Percentiles rank a stretch among this genome's conserved stretches.
These are phyloP conservation scores for Cyberlindnera americana DNA, from an alignment of 805 yeast genomes.

Conservation along the genomic window DNA sequence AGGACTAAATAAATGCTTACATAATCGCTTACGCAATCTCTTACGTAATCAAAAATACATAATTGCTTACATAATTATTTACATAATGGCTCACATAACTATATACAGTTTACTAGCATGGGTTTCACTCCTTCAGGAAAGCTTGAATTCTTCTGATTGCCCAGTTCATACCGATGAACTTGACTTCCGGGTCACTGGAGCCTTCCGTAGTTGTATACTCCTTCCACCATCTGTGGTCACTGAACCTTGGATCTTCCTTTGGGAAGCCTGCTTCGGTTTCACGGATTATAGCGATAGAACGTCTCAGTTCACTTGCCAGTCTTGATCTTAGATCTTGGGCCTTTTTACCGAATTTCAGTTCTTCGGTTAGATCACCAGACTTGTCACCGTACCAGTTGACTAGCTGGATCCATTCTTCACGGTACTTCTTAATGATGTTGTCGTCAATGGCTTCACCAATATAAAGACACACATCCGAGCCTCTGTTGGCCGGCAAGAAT, in stretches of 20 bases:
- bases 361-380: constrained; percentile 59
- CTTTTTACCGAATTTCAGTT: constrained; percentile 57
- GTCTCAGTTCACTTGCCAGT: constrained; percentile 67
- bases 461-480: constrained; percentile 62
- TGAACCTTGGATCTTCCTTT: constrained; percentile 67
- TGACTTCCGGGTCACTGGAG: constrained; percentile 58
- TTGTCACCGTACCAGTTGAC: constrained; percentile 51
- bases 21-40: too few relatives aligned
- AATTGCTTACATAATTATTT: too few relatives aligned
- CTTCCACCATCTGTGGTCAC: constrained; percentile 72
- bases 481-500: constrained; percentile 58
- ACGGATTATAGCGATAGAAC: constrained; percentile 50
- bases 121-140: constrained; percentile 16
- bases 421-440: constrained; percentile 49
- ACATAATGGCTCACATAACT: too few relatives aligned
- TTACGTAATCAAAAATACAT: too few relatives aligned
- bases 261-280: constrained; percentile 39
- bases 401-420: constrained; percentile 66
- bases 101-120: too few relatives aligned
- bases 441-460: constrained; percentile 74
- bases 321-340: constrained; percentile 66
- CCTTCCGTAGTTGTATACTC: constrained; percentile 64
- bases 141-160: constrained; percentile 70
- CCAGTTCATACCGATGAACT: constrained; percentile 80
- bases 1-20: constrained; percentile 15